Evolutionary conservation across 1,139 yeast species (phyloP).

Genomic region (Geotrichum restrictum): DNA sequence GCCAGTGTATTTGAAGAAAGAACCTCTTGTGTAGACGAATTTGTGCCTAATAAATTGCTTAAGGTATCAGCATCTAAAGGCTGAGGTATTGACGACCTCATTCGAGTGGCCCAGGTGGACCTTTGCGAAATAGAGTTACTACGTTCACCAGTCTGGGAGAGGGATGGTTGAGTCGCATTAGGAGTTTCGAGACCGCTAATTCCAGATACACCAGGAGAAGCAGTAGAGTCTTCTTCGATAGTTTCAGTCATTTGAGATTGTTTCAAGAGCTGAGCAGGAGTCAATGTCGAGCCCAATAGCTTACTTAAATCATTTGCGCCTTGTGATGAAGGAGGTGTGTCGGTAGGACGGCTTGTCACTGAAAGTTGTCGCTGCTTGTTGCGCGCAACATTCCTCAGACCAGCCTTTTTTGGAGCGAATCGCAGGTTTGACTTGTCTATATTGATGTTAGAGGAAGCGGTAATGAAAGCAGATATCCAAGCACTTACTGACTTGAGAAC

Average conservation of each 20-base stretch:
- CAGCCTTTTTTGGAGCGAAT: conserved; percentile 21
- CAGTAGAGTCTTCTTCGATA: conserved; percentile 16
- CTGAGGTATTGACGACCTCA: conserved; percentile 21
- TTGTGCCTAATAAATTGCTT: conserved; percentile 12
- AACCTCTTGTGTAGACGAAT: not conserved
- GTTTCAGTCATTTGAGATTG: conserved; percentile 19
- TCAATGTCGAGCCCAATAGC: conserved; percentile 10
- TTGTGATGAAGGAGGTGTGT: conserved; percentile 14
- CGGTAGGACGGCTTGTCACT: conserved; percentile 8
- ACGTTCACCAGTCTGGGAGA: not conserved
- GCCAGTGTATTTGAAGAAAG: conserved; percentile 1
- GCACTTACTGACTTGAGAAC: conserved; percentile 12
- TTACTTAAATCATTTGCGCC: not conserved
- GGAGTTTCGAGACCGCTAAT: conserved; percentile 4
- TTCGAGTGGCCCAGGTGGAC: conserved; percentile 14
- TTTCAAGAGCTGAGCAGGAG: conserved; percentile 15
- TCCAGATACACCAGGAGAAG: not conserved
- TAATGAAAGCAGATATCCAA: not conserved
- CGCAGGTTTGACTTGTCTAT: conserved; percentile 23
- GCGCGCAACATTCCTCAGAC: conserved; percentile 8
- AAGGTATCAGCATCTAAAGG: conserved; percentile 13
- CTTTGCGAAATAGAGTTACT: not conserved
- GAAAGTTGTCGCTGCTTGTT: conserved; percentile 18
- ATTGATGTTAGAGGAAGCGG: not conserved
- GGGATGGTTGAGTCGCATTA: conserved; percentile 1